A percentile compares a stretch with the other conserved stretches of the same genome.
These are phyloP conservation scores for Eutypella sp. DNA, from an alignment of 2,329 filamentous ascomycete genomes.

Conservation along the genomic window DNA sequence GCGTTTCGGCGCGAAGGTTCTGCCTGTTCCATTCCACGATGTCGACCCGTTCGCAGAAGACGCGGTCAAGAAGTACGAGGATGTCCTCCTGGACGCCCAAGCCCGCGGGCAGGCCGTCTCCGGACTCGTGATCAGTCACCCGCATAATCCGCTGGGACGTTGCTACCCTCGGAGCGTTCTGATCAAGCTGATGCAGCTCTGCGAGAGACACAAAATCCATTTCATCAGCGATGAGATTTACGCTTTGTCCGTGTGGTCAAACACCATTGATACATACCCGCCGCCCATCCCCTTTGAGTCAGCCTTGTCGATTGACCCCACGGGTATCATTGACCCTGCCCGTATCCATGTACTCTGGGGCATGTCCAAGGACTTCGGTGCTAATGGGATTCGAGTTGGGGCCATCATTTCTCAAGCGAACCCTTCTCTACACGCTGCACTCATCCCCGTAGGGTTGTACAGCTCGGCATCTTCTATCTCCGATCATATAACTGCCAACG, in stretches of 20 bases:
- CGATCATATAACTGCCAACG: slow-evolving; percentile 34
- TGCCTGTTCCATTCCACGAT: not conserved
- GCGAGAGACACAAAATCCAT: slow-evolving; percentile 44
- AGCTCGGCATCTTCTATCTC: slow-evolving; percentile 23
- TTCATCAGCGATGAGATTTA: slow-evolving; percentile 57
- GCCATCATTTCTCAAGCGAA: slow-evolving; percentile 45
- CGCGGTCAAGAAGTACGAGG: not conserved
- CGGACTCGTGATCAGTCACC: slow-evolving; percentile 45
- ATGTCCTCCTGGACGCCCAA: not conserved
- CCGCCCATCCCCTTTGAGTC: slow-evolving; percentile 42
- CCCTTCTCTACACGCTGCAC: slow-evolving; percentile 29
- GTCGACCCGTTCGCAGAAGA: not conserved
- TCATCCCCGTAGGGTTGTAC: slow-evolving; percentile 26
- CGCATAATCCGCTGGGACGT: slow-evolving; percentile 46
- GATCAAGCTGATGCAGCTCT: slow-evolving; percentile 41
- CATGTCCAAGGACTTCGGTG: slow-evolving; percentile 49
- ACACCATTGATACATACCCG: slow-evolving; percentile 20
- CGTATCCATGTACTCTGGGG: slow-evolving; percentile 42
- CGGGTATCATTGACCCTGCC: slow-evolving; percentile 38
- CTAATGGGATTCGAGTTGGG: slow-evolving; percentile 50
- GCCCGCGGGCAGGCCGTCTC: not conserved
- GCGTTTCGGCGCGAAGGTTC: not conserved
- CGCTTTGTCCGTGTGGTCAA: slow-evolving; percentile 44
- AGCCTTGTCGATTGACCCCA: slow-evolving; percentile 39
- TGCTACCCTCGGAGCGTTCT: slow-evolving; percentile 42